phyloP scores from a whole-genome alignment of 345 rosid genomes.

The Populus ilicifolia region DNA sequence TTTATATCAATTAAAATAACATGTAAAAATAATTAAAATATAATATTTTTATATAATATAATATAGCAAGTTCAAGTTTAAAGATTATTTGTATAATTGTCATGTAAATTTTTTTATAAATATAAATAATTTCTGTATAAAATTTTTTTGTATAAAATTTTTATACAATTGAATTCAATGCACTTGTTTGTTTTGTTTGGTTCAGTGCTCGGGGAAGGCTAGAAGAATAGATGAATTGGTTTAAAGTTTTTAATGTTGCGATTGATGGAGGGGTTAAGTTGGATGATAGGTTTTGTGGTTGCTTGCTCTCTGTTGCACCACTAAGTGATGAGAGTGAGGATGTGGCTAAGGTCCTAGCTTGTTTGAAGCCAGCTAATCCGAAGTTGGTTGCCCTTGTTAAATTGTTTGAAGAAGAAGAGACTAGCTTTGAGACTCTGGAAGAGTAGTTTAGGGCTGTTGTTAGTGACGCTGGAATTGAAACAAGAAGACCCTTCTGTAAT shows the following conservation, averaged over 20 bases:
- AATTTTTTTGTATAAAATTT: too few relatives aligned
- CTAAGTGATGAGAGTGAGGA: slow-evolving; percentile 57
- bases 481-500: slow-evolving; percentile 85
- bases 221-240: slow-evolving; percentile 58
- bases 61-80: rapidly evolving
- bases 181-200: slow-evolving; percentile 38
- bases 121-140: too few relatives aligned
- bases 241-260: slow-evolving; percentile 48
- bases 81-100: too few relatives aligned
- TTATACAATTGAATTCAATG: too few relatives aligned
- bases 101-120: too few relatives aligned
- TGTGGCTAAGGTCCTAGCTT: slow-evolving; percentile 52
- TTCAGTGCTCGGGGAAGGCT: slow-evolving; percentile 77
- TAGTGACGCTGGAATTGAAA: slow-evolving; percentile 49
- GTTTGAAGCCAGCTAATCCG: slow-evolving; percentile 62
- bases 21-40: too few relatives aligned
- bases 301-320: slow-evolving; percentile 73
- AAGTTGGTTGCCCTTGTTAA: slow-evolving; percentile 54
- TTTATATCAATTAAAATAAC: too few relatives aligned
- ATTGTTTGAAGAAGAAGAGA: slow-evolving; percentile 42
- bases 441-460: slow-evolving; percentile 62
- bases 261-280: slow-evolving; percentile 55
- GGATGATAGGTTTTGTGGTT: slow-evolving; percentile 84
- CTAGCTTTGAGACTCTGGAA: slow-evolving; percentile 43
- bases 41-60: too few relatives aligned